Evolutionary conservation across 2,329 filamentous ascomycete genomes (phyloP), one percentile per base, ranked within the genome.

Genomic region (Diaporthe batatas): DNA sequence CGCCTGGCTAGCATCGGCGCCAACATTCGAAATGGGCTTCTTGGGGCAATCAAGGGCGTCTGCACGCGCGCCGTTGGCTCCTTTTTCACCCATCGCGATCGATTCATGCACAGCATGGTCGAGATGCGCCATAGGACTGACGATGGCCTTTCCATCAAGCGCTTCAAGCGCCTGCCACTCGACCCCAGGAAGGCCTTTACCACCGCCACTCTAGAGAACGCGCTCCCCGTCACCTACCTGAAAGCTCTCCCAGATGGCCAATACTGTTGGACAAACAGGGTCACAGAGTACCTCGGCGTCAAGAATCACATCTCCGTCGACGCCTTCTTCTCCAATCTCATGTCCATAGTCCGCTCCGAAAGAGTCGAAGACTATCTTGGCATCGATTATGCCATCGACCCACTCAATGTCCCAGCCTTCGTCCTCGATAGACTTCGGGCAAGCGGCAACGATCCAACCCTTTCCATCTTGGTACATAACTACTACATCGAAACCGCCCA

Each of bases 401-500:
- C 71, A 23, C 34, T 36, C 18, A 49, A 70, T 18, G 39, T 73
- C 21, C 70, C 73, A 10, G 58, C 34, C 42, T 70, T 71, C n/a
- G 73, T 73, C 51, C 12, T 49, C 32, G 42, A 42, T 44, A 53
- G 29, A 11, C 44, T 74, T 39, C 51, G 32, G 51, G 29, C 59
- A 10, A 58, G 29, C 11, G 67, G 70, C 44, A 73, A 73, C 34
- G 42, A 53, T 59, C 39, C 36, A 39, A 55, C 18, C n/a, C 53
- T 75, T 29, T 78, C 76, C 75, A 75, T 78, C 21, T 75, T 77
- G 12, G 55, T 81, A 12, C 77, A 79, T 74, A 78, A 79, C 58
- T 75, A 77, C 44, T 79, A 78, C 77, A 75, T 77, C 54, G 72
- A 71, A 47, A 75, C 70, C n/a, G 25, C 57, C 59, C 57, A 74